Percentiles rank a stretch among this genome's conserved stretches.
phyloP scores from a whole-genome alignment of 352 stramenopile genomes.

The Pythium monospermum region DNA sequence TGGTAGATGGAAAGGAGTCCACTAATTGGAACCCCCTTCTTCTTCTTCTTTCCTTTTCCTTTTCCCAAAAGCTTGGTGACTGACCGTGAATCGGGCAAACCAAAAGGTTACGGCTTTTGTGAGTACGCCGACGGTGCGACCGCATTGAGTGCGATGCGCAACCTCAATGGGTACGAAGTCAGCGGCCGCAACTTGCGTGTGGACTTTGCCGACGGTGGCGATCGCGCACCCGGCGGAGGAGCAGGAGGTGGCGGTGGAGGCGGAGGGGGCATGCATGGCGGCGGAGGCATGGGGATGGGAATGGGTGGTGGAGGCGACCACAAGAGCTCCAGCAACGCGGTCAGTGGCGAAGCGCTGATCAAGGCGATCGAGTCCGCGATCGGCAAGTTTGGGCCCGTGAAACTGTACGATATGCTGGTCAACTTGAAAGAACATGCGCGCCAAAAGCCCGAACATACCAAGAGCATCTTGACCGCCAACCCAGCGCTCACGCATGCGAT shows the following conservation, averaged over 20 bases:
- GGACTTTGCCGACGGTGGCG: constrained; percentile 75
- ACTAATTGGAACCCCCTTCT: background rate
- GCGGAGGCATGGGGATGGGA: constrained; percentile 16
- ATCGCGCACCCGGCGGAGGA: constrained; percentile 32
- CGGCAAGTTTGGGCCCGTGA: constrained; percentile 53
- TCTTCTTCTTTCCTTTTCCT: background rate
- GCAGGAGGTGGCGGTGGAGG: constrained; percentile 19
- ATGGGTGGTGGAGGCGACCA: constrained; percentile 9
- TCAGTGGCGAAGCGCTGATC: constrained; percentile 76
- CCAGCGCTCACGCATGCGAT: constrained; percentile 79
- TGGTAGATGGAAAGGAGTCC: no score
- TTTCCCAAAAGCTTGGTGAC: constrained; percentile 56
- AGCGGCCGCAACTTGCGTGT: constrained; percentile 81
- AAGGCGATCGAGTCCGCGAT: constrained; percentile 77
- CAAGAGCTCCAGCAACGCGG: constrained; percentile 30
- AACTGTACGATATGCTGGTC: constrained; percentile 83
- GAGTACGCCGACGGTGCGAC: constrained; percentile 84
- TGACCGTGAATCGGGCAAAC: constrained; percentile 77
- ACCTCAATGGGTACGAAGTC: constrained; percentile 82
- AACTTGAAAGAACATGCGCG: constrained; percentile 74
- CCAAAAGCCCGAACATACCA: constrained; percentile 70
- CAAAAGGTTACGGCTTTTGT: constrained; percentile 85
- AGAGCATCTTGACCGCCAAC: constrained; percentile 69
- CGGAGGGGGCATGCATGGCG: constrained; percentile 16
- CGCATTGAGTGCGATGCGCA: constrained; percentile 78